phyloP scores from a whole-genome alignment of 495 filamentous ascomycete genomes.

The Parmelia sp. region DNA sequence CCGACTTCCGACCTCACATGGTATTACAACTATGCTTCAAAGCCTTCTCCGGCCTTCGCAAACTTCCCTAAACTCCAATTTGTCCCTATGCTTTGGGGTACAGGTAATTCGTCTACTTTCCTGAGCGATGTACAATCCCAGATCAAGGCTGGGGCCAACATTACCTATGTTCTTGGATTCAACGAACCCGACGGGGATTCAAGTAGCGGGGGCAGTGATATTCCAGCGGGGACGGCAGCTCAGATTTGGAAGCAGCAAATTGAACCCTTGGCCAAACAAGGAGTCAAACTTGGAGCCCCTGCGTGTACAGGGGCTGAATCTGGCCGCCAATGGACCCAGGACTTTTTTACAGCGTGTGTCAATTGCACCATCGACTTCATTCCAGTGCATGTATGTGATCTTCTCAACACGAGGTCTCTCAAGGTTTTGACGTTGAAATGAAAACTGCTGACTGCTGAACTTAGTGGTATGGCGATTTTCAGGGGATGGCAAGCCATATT shows the following conservation, averaged over 20 bases:
- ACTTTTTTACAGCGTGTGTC: constrained; percentile 50
- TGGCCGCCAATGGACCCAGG: constrained; percentile 57
- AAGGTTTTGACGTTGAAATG: background rate
- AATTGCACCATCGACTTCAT: constrained; percentile 65
- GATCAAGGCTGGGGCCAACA: constrained; percentile 48
- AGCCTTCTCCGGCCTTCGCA: constrained; percentile 45
- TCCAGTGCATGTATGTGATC: constrained; percentile 45
- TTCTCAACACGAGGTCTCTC: background rate
- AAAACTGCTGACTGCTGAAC: background rate
- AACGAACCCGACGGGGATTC: constrained; percentile 60
- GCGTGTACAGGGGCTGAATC: constrained; percentile 48
- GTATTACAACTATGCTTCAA: constrained; percentile 71
- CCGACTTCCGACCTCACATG: constrained; percentile 56
- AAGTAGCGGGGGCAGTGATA: constrained; percentile 50
- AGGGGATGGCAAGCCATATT: constrained; percentile 64
- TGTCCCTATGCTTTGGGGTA: constrained; percentile 80
- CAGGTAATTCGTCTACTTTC: constrained; percentile 47
- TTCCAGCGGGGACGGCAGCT: constrained; percentile 53
- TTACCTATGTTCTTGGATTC: constrained; percentile 61
- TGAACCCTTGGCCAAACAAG: constrained; percentile 51
- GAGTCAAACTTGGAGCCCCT: constrained; percentile 53
- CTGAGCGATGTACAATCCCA: constrained; percentile 44
- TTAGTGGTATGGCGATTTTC: constrained; percentile 75
- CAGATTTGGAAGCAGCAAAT: constrained; percentile 60
- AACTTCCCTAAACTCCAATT: constrained; percentile 51